Conservation (phyloP, 768 basidiomycete genomes). For the Boletus tomentosulus region DNA sequence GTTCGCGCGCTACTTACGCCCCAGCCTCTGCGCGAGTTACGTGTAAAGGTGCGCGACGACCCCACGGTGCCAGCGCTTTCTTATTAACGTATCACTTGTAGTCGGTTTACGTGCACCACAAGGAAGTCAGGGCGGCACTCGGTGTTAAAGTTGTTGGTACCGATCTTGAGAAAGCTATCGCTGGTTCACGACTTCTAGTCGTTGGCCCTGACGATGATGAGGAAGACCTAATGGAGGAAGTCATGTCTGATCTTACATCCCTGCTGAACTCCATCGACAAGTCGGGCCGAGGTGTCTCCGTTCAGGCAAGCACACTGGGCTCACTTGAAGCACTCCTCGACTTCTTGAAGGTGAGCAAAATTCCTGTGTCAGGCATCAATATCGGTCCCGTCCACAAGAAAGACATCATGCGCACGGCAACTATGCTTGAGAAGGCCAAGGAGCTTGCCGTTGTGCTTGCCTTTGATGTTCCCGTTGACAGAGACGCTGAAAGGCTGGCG, state of each 20-base stretch:
- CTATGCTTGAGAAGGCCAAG: slow-evolving; percentile 94
- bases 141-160: slow-evolving; percentile 95
- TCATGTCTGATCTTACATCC: slow-evolving; percentile 93
- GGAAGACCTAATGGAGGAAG: slow-evolving; percentile 88
- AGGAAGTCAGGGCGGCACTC: slow-evolving; percentile 93
- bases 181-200: slow-evolving; percentile 91
- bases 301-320: slow-evolving; percentile 95
- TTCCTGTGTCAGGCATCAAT: slow-evolving; percentile 95
- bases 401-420: slow-evolving; percentile 87
- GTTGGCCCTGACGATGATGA: slow-evolving; percentile 95
- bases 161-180: slow-evolving; percentile 96
- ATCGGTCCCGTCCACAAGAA: slow-evolving; percentile 97
- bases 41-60: slow-evolving; percentile 71
- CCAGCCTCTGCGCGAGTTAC: slow-evolving; percentile 91
- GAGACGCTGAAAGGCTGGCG: slow-evolving; percentile 85
- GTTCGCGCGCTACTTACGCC: slow-evolving; percentile 92
- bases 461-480: slow-evolving; percentile 94
- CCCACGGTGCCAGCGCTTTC: neutral
- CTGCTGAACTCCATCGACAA: slow-evolving; percentile 90
- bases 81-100: slow-evolving; percentile 29
- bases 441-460: slow-evolving; percentile 94
- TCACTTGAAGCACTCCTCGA: slow-evolving; percentile 95
- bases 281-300: slow-evolving; percentile 94
- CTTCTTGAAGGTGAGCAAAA: slow-evolving; percentile 92
- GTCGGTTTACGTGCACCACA: slow-evolving; percentile 97